Base-by-base conservation (phyloP, 106 monocot species). In the Posidonia australis region DNA sequence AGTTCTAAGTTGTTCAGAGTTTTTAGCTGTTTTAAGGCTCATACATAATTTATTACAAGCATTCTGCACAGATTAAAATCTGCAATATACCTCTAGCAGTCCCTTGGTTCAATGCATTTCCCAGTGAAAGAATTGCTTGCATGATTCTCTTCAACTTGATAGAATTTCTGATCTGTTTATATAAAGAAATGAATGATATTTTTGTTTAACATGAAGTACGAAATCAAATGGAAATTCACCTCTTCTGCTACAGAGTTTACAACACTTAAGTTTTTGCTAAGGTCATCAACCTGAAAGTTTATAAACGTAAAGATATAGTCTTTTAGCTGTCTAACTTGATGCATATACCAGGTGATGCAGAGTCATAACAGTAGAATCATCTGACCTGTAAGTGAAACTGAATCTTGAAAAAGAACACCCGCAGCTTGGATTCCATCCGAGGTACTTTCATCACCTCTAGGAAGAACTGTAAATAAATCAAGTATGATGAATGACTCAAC, bases 111-210 rank as follows among this genome's bases (percentile, higher is more conserved):
- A 94, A 71, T 26, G 89, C 89, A 84, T 94, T 94, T 67, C 93
- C 93, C 63, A 94, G 66, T 64, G 93, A 94, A 54, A 94, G 83
- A 86, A 94, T 94, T 54, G 93, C 89, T 58, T 89, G 89, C 93
- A 94, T 94, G 60, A 84, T 84, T 74, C 89, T 94, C 77, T 86
- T 94, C 81, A 94, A 71, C 66, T 86, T 86, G 49, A 70, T 67
- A 55, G 93, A 94, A 71, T 75, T 84, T 74, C 76, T 84, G 64
- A 94, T 73, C 93, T 94, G 81, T 68, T 45, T 48, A 54, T n/a
- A 30, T 21, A 42, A 5, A 2, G 13, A 63, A 60, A 13, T 60
- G 17, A 9, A 60, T 36, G 18, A 29, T 42, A 19, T 46, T 63
- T 60, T 31, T 24, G 10, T 9, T 46, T 1, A 20, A 58, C 26